Percentiles rank a stretch among this genome's conserved stretches.
phyloP scores from a whole-genome alignment of 805 yeast genomes.

The Ogataea trehalophila region DNA sequence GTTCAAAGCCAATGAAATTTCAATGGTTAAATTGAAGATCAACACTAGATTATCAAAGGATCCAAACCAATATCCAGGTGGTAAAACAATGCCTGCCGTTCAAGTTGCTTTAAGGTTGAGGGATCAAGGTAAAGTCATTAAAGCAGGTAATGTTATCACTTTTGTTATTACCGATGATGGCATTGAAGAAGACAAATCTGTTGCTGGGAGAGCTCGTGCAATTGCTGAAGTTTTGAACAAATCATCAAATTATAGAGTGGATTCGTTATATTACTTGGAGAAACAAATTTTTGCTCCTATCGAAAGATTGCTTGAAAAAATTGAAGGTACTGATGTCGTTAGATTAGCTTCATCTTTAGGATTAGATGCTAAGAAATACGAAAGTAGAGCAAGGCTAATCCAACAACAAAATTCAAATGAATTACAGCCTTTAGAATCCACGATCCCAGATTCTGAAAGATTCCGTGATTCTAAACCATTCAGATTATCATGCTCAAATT shows the following conservation, averaged over 20 bases:
- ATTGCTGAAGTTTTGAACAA: constrained; percentile 64
- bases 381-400: constrained; percentile 40
- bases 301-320: constrained; percentile 76
- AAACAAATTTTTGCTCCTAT: constrained; percentile 90
- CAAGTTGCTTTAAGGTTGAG: constrained; percentile 83
- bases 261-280: constrained; percentile 72
- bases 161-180: constrained; percentile 63
- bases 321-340: constrained; percentile 81
- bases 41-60: constrained; percentile 89
- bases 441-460: constrained; percentile 75
- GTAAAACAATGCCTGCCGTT: constrained; percentile 76
- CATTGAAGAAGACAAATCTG: constrained; percentile 31
- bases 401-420: constrained; percentile 33
- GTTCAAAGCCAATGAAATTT: constrained; percentile 55
- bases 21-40: constrained; percentile 68
- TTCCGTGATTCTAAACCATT: constrained; percentile 62
- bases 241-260: constrained; percentile 54
- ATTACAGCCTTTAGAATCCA: constrained; percentile 74
- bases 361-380: constrained; percentile 63
- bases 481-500: constrained; percentile 49
- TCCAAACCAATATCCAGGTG: constrained; percentile 79
- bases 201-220: constrained; percentile 82
- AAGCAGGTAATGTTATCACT: constrained; percentile 87
- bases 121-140: constrained; percentile 78
- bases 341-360: constrained; percentile 76